A percentile compares a stretch with the other conserved stretches of the same genome.
These are phyloP conservation scores for Cystobasidium slooffiae DNA, from an alignment of 1,284 basidiomycete genomes.

Conservation along the genomic window DNA sequence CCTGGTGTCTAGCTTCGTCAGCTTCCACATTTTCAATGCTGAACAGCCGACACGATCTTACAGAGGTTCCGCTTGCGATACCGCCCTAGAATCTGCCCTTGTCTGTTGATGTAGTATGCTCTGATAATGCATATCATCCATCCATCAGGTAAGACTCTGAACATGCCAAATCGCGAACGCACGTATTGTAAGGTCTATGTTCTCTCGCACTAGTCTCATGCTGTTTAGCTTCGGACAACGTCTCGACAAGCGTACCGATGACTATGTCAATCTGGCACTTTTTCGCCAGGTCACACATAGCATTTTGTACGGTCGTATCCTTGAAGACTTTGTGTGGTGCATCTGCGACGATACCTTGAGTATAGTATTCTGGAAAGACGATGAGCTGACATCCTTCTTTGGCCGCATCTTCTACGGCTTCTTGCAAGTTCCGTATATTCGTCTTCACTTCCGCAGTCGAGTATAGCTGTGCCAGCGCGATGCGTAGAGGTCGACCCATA, in stretches of 20 bases:
- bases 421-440: conserved; percentile 18
- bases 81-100: conserved; percentile 46
- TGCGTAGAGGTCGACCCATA: conserved; percentile 10
- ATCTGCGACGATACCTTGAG: conserved; percentile 48
- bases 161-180: neutral
- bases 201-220: conserved; percentile 31
- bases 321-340: conserved; percentile 44
- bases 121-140: conserved; percentile 43
- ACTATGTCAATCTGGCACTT: conserved; percentile 49
- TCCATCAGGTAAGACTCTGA: neutral
- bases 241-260: conserved; percentile 52
- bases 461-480: conserved; percentile 30
- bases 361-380: conserved; percentile 30
- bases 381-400: conserved; percentile 17
- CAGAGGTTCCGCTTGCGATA: conserved; percentile 51
- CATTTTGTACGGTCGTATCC: conserved; percentile 1
- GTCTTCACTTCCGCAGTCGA: conserved; percentile 3
- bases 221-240: conserved; percentile 28
- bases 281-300: conserved; percentile 43
- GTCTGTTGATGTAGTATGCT: conserved; percentile 48
- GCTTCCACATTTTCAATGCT: neutral
- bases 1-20: neutral
- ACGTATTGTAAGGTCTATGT: conserved; percentile 44
- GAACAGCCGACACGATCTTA: conserved; percentile 22
- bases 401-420: conserved; percentile 11